phyloP scores from a whole-genome alignment of 768 basidiomycete species.

The Mycena venus region DNA sequence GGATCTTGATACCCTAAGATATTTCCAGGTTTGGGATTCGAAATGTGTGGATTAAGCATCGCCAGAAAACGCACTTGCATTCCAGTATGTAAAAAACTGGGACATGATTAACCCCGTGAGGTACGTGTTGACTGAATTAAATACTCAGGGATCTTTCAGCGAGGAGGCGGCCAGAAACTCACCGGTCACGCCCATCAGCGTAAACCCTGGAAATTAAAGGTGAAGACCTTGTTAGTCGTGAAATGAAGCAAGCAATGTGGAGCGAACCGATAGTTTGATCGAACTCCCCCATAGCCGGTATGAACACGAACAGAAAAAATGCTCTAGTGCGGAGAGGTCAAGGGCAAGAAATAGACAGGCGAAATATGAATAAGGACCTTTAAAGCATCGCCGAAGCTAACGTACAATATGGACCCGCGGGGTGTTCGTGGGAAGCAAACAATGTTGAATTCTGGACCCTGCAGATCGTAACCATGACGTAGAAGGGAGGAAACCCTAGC shows the following conservation, averaged over 20 bases:
- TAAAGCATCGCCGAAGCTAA: too few relatives aligned
- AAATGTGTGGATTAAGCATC: background rate
- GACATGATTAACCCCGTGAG: background rate
- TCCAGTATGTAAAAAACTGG: slow-evolving; percentile 18
- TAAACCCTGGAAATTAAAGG: background rate
- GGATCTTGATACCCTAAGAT: background rate
- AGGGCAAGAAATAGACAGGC: too few relatives aligned
- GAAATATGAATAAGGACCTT: too few relatives aligned
- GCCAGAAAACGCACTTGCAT: background rate
- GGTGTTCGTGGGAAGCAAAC: too few relatives aligned
- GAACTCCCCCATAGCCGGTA: background rate
- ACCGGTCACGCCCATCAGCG: background rate
- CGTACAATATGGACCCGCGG: too few relatives aligned
- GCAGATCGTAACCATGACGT: too few relatives aligned
- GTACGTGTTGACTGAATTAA: background rate
- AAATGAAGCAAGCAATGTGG: background rate
- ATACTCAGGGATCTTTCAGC: background rate
- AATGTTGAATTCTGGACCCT: too few relatives aligned
- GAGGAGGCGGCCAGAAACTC: background rate
- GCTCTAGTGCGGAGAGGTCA: background rate
- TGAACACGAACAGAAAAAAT: background rate
- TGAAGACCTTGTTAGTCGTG: background rate
- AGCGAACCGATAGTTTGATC: background rate
- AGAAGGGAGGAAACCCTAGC: too few relatives aligned
- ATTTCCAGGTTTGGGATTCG: background rate